phyloP scores from a whole-genome alignment of 352 stramenopile genomes.

The Phytophthora syringae region DNA sequence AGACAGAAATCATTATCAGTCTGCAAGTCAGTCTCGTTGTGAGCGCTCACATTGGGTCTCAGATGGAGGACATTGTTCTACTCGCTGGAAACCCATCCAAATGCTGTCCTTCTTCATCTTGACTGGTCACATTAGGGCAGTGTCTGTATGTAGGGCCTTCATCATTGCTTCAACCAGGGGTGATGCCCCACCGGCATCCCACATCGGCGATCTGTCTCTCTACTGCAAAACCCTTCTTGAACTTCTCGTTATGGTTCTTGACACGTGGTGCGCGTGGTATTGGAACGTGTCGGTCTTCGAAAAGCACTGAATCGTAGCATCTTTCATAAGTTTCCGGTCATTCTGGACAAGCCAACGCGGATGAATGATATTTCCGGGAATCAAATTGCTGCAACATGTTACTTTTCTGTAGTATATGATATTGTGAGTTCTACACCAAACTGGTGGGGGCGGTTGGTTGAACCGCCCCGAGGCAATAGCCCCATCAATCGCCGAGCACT shows the following conservation, averaged over 20 bases:
- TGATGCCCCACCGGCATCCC: neutral
- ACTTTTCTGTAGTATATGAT: constrained; percentile 9
- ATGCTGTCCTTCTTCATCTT: neutral
- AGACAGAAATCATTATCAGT: neutral
- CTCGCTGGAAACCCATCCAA: neutral
- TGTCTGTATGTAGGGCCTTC: neutral
- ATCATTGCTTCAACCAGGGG: neutral
- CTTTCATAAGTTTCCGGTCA: constrained; percentile 1
- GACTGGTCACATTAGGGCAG: neutral
- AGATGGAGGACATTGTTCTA: neutral
- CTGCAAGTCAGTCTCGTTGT: neutral
- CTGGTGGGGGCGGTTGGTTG: too few species aligned
- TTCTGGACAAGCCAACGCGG: constrained; percentile 11
- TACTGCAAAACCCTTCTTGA: constrained; percentile 1
- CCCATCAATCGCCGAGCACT: too few species aligned
- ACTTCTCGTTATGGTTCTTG: constrained; percentile 8
- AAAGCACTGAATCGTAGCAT: neutral
- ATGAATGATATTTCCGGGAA: constrained; percentile 9
- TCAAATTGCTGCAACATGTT: neutral
- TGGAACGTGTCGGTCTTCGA: constrained; percentile 1
- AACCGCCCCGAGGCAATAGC: too few species aligned
- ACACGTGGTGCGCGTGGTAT: neutral
- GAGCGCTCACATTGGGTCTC: neutral
- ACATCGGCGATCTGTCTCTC: constrained; percentile 6
- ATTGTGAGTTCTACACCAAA: too few species aligned